Evolutionary conservation across 2,329 filamentous ascomycete genomes (phyloP).

Genomic region (Fusarium agapanthi): DNA sequence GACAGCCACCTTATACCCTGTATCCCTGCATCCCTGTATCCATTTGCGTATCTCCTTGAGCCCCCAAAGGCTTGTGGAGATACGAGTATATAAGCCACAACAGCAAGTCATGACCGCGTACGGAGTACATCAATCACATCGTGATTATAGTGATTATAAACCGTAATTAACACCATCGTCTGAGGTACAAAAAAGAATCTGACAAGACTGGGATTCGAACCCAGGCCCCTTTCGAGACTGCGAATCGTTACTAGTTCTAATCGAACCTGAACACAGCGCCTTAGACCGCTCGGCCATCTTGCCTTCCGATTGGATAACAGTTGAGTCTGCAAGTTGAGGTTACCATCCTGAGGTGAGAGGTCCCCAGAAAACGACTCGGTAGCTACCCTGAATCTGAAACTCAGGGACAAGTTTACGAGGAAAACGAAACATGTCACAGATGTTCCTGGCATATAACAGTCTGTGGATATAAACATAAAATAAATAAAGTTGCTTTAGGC

Average conservation of each 20-base stretch:
- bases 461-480: neutral
- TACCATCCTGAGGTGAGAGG: neutral
- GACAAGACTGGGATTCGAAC: conserved; percentile 30
- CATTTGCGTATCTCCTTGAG: neutral
- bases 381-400: conserved; percentile 20
- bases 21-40: neutral
- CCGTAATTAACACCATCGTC: neutral
- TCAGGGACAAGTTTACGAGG: neutral
- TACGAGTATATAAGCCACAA: neutral
- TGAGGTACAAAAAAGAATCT: neutral
- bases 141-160: no score
- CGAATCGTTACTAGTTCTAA: conserved; percentile 20
- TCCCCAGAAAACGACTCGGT: neutral
- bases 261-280: conserved; percentile 28
- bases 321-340: accelerated
- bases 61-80: no score
- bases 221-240: conserved; percentile 29
- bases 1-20: neutral
- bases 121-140: no score
- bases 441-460: neutral
- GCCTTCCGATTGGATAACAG: conserved; percentile 8
- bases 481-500: neutral
- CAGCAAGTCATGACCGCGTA: neutral
- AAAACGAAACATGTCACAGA: neutral
- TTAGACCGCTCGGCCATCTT: conserved; percentile 30